These are phyloP conservation scores for Sapria himalayana DNA, from an alignment of 345 rosid genomes.

Conservation along the genomic window DNA sequence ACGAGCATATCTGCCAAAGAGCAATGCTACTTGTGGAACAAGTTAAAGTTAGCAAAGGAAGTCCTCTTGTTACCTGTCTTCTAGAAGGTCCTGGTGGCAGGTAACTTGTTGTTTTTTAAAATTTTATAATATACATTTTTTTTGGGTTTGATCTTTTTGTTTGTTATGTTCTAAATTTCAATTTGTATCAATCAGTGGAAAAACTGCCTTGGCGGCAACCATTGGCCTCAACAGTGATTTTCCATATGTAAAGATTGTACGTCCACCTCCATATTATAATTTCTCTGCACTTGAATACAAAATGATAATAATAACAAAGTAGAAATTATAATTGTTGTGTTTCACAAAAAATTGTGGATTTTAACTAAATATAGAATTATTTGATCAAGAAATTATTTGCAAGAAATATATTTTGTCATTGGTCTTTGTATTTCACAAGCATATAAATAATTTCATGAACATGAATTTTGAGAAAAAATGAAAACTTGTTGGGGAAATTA, in stretches of 20 bases:
- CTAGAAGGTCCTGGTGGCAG: conserved; percentile 93
- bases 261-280: conserved; percentile 10
- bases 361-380: no score
- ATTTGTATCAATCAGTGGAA: conserved; percentile 49
- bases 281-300: neutral
- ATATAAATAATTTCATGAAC: no score
- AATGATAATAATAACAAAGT: no score
- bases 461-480: no score
- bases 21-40: conserved; percentile 82
- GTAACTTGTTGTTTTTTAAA: no score
- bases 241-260: conserved; percentile 93
- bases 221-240: conserved; percentile 89
- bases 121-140: conserved; percentile 2
- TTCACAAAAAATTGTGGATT: no score
- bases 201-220: conserved; percentile 92
- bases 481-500: no score
- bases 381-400: no score
- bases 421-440: no score
- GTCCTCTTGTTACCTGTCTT: conserved; percentile 87
- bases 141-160: conserved; percentile 1
- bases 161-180: conserved; percentile 9
- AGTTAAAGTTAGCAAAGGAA: conserved; percentile 93
- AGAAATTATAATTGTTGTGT: no score
- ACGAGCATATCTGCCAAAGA: conserved; percentile 72
- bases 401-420: no score